Percentiles rank a stretch among this genome's conserved stretches.
These are phyloP conservation scores for Aspergillus felis DNA, from an alignment of 2,329 filamentous ascomycete genomes.

Conservation along the genomic window DNA sequence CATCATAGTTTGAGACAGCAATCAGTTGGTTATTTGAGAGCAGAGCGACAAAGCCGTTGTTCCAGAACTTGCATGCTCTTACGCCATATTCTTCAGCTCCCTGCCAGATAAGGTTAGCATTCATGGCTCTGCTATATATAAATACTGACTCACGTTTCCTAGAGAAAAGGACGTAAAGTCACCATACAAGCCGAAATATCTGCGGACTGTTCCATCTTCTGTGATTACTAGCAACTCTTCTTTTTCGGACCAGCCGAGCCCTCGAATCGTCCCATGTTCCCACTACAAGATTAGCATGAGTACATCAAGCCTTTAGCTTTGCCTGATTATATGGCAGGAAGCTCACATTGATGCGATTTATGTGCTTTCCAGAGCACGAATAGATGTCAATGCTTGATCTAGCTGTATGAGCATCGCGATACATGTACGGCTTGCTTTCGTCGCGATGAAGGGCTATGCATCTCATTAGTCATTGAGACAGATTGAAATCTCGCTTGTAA, in stretches of 20 bases:
- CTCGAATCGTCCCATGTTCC: slow-evolving; percentile 84
- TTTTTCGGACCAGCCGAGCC: slow-evolving; percentile 93
- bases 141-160: slow-evolving; percentile 57
- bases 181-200: slow-evolving; percentile 85
- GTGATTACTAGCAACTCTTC: slow-evolving; percentile 87
- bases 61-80: slow-evolving; percentile 85
- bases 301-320: not conserved
- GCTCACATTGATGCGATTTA: slow-evolving; percentile 67
- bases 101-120: slow-evolving; percentile 29
- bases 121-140: not conserved
- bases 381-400: slow-evolving; percentile 92
- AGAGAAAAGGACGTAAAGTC: slow-evolving; percentile 94
- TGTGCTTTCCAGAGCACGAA: slow-evolving; percentile 83
- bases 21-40: slow-evolving; percentile 84
- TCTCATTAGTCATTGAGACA: slow-evolving; percentile 1
- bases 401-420: slow-evolving; percentile 64
- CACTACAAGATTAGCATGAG: slow-evolving; percentile 49
- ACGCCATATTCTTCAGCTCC: slow-evolving; percentile 86
- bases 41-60: slow-evolving; percentile 85
- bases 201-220: slow-evolving; percentile 83
- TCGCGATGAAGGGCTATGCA: slow-evolving; percentile 79
- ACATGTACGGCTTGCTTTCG: slow-evolving; percentile 76
- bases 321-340: not conserved
- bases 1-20: slow-evolving; percentile 81
- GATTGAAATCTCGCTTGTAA: not conserved